These are phyloP conservation scores for Chlorella sp. DNA, from an alignment of 139 green algal genomes.

Conservation along the genomic window DNA sequence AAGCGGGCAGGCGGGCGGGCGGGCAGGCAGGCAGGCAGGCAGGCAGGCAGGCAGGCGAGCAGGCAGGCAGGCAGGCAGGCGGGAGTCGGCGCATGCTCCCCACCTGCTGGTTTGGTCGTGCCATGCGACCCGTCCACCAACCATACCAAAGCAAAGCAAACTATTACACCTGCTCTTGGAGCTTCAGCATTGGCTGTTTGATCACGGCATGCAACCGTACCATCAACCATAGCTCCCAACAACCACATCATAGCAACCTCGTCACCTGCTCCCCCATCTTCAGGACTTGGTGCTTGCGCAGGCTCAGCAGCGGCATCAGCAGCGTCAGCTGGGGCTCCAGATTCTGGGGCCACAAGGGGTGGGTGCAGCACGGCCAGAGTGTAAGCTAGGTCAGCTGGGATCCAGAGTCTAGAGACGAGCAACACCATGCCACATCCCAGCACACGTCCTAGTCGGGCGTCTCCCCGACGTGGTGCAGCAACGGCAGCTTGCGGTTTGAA, in stretches of 20 bases:
- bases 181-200: background rate
- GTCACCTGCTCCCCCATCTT: background rate
- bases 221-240: background rate
- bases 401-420: background rate
- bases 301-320: constrained; percentile 30
- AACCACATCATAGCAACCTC: background rate
- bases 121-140: no score
- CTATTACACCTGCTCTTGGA: background rate
- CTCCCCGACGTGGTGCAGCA: background rate
- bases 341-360: background rate
- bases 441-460: background rate
- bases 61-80: no score
- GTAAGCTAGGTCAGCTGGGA: background rate
- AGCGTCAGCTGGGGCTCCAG: constrained; percentile 29
- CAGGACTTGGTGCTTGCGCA: constrained; percentile 17
- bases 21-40: no score
- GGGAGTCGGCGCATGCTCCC: no score
- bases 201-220: background rate
- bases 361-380: background rate
- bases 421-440: background rate
- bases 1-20: background rate
- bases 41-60: no score
- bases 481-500: background rate
- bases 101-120: no score
- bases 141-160: background rate